Evolutionary conservation across 108 stramenopile genomes (phyloP).

Genomic region (Cyclotella sp.): DNA sequence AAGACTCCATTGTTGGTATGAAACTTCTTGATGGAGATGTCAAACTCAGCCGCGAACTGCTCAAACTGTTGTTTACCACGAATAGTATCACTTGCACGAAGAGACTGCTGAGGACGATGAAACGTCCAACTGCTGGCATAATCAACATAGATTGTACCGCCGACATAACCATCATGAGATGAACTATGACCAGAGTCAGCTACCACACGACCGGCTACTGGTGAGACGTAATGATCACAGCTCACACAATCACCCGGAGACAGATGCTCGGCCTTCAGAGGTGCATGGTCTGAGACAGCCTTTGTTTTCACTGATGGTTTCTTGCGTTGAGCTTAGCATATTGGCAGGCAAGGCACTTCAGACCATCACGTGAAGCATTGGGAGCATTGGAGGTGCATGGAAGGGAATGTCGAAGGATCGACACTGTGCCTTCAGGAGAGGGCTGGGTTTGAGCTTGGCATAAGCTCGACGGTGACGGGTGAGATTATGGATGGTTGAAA

Average conservation of each 20-base stretch:
- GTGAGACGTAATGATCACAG: constrained; percentile 46
- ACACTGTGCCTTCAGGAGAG: neutral
- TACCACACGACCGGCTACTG: constrained; percentile 40
- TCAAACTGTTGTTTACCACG: constrained; percentile 46
- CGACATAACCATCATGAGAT: neutral
- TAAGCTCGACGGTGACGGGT: neutral
- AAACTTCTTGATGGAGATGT: constrained; percentile 40
- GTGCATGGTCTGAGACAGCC: too few species aligned
- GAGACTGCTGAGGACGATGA: constrained; percentile 31
- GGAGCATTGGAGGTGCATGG: neutral
- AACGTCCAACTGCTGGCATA: constrained; percentile 37
- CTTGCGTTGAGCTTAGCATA: neutral
- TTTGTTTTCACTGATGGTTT: neutral
- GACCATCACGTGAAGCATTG: neutral
- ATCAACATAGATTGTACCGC: constrained; percentile 60
- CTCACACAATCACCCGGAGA: constrained; percentile 50
- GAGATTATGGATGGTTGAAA: neutral
- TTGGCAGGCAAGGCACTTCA: constrained; percentile 12
- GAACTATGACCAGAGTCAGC: constrained; percentile 43
- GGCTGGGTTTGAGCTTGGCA: too few species aligned
- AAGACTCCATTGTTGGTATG: constrained; percentile 51
- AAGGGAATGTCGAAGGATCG: neutral
- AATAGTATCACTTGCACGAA: constrained; percentile 50
- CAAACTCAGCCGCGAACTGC: neutral
- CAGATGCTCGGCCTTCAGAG: constrained; percentile 20